These are phyloP conservation scores for Boletus patriciae DNA, from an alignment of 768 basidiomycete genomes.

Conservation along the genomic window DNA sequence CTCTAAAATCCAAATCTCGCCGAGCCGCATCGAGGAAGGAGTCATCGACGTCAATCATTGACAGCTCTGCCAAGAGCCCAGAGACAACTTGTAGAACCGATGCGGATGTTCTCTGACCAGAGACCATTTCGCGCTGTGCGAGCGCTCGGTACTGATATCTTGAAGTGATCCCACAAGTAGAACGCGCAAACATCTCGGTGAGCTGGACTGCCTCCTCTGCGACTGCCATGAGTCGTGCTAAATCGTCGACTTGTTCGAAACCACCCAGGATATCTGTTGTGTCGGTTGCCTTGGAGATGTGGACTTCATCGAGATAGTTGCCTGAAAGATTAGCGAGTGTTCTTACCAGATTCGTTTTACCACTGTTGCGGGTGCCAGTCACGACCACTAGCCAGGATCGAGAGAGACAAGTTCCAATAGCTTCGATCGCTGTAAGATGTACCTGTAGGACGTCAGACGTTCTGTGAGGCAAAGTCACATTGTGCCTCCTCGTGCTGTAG, in stretches of 20 bases:
- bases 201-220: constrained; percentile 43
- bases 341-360: constrained; percentile 78
- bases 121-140: constrained; percentile 19
- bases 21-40: constrained; percentile 11
- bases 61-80: constrained; percentile 32
- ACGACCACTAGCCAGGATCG: constrained; percentile 89
- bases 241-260: constrained; percentile 85
- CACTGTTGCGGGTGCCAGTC: constrained; percentile 67
- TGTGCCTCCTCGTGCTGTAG: constrained; percentile 40
- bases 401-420: constrained; percentile 68
- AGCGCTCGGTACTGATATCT: constrained; percentile 14
- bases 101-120: constrained; percentile 14
- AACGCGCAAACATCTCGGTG: constrained; percentile 41
- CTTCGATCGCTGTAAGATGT: constrained; percentile 68
- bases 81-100: constrained; percentile 27
- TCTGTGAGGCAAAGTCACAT: constrained; percentile 36
- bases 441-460: constrained; percentile 56
- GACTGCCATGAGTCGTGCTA: constrained; percentile 38
- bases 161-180: constrained; percentile 22
- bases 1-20: constrained; percentile 17
- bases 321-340: constrained; percentile 72
- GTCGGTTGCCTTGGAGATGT: constrained; percentile 84
- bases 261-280: constrained; percentile 92
- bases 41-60: constrained; percentile 10
- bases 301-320: constrained; percentile 64